These are phyloP conservation scores for Epichloe amarillans DNA, from an alignment of 2,329 filamentous ascomycete genomes.

Conservation along the genomic window DNA sequence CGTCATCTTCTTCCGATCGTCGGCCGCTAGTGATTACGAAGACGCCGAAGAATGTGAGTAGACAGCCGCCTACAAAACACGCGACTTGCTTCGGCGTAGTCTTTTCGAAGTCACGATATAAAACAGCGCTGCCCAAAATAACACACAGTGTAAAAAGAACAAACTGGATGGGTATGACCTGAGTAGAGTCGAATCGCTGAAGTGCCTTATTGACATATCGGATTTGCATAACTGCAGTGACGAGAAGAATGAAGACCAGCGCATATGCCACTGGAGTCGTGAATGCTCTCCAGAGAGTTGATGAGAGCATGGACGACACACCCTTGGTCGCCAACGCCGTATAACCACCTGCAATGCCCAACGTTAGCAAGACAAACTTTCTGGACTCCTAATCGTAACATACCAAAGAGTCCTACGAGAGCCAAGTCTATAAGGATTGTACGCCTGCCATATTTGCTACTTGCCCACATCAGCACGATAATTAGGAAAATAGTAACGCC, in stretches of 20 bases:
- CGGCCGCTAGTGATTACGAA: constrained; percentile 90
- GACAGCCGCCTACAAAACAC: constrained; percentile 84
- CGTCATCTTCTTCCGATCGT: constrained; percentile 39
- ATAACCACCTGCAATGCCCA: constrained; percentile 57
- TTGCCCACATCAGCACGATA: constrained; percentile 63
- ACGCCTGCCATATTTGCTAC: constrained; percentile 68
- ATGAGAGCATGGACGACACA: constrained; percentile 86
- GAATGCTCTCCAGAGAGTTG: constrained; percentile 76
- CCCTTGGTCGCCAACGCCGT: constrained; percentile 96
- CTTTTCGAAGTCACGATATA: constrained; percentile 91
- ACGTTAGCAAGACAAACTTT: background rate
- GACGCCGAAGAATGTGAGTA: constrained; percentile 90
- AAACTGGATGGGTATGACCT: constrained; percentile 96
- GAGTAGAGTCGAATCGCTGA: constrained; percentile 90
- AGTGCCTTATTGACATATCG: constrained; percentile 83
- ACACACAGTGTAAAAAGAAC: constrained; percentile 93
- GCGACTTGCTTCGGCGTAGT: constrained; percentile 57
- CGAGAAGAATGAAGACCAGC: constrained; percentile 64
- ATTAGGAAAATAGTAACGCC: constrained; percentile 65
- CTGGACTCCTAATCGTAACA: constrained; percentile 15
- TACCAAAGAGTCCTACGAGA: constrained; percentile 85
- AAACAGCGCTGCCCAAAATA: constrained; percentile 80
- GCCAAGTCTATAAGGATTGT: constrained; percentile 88
- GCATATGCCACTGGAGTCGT: constrained; percentile 86
- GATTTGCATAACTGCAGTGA: constrained; percentile 89